Conservation (phyloP, 2,329 filamentous ascomycete species). For the Cryphonectria carpinicola region DNA sequence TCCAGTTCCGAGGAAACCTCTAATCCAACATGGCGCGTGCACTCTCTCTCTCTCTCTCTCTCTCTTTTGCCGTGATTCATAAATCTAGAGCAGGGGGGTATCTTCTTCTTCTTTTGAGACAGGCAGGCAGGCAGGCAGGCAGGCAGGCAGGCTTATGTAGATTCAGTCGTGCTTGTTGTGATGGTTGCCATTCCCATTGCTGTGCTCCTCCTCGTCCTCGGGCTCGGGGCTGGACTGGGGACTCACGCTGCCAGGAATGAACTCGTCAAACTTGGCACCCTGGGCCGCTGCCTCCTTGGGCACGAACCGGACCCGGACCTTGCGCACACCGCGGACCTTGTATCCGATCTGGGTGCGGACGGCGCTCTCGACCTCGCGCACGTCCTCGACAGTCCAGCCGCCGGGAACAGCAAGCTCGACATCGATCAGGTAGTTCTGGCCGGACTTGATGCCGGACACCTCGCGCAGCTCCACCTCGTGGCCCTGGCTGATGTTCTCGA, state of each 20-base stretch:
- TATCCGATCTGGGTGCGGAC: constrained; percentile 74
- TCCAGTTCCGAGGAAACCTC: not conserved
- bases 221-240: constrained; percentile 62
- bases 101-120: not conserved
- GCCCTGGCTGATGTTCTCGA: constrained; percentile 58
- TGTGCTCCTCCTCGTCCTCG: constrained; percentile 54
- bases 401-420: constrained; percentile 81
- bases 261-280: constrained; percentile 72
- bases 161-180: constrained; percentile 32
- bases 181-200: constrained; percentile 39
- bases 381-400: constrained; percentile 74
- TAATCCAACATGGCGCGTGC: not conserved
- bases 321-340: constrained; percentile 81
- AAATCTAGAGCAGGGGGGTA: not conserved
- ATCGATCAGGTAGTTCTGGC: constrained; percentile 94
- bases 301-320: constrained; percentile 83
- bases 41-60: not conserved
- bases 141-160: not conserved
- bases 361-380: constrained; percentile 70
- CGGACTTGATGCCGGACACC: constrained; percentile 89
- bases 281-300: constrained; percentile 63
- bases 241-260: constrained; percentile 68
- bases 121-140: not conserved
- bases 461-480: constrained; percentile 72
- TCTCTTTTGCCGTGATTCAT: not conserved